Evolutionary conservation across 371 early-diverging fungal species (phyloP).

Genomic region (Apophysomyces elegans): DNA sequence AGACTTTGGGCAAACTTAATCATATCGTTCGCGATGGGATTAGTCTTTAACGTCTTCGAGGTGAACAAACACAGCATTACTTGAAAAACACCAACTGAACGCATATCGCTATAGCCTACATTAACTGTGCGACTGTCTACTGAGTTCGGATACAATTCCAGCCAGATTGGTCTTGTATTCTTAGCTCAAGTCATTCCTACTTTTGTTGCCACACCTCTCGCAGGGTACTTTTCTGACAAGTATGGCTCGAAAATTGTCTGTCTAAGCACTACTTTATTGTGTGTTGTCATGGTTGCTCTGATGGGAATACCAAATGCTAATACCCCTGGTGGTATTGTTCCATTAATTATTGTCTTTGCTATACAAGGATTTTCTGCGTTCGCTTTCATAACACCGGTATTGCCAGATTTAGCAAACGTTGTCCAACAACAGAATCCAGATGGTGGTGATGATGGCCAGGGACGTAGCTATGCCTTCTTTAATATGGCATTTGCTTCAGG

Average conservation of each 20-base stretch:
- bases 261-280: constrained; percentile 29
- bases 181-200: constrained; percentile 53
- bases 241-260: constrained; percentile 46
- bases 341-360: constrained; percentile 39
- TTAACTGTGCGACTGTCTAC: constrained; percentile 43
- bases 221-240: constrained; percentile 49
- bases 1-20: constrained; percentile 26
- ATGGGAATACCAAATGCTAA: constrained; percentile 37
- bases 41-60: constrained; percentile 29
- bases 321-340: constrained; percentile 40
- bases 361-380: constrained; percentile 49
- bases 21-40: constrained; percentile 27
- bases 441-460: constrained; percentile 47
- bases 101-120: constrained; percentile 36
- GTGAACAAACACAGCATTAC: constrained; percentile 4
- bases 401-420: constrained; percentile 52
- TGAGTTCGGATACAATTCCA: constrained; percentile 47
- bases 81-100: not conserved
- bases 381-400: constrained; percentile 44
- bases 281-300: constrained; percentile 35
- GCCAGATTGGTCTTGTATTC: constrained; percentile 56
- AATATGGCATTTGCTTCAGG: constrained; percentile 58
- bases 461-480: constrained; percentile 53
- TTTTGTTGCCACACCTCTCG: constrained; percentile 45
- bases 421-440: constrained; percentile 35